These are phyloP conservation scores for Gynostemma pentaphyllum DNA, from an alignment of 306 rosid genomes.

Conservation along the genomic window DNA sequence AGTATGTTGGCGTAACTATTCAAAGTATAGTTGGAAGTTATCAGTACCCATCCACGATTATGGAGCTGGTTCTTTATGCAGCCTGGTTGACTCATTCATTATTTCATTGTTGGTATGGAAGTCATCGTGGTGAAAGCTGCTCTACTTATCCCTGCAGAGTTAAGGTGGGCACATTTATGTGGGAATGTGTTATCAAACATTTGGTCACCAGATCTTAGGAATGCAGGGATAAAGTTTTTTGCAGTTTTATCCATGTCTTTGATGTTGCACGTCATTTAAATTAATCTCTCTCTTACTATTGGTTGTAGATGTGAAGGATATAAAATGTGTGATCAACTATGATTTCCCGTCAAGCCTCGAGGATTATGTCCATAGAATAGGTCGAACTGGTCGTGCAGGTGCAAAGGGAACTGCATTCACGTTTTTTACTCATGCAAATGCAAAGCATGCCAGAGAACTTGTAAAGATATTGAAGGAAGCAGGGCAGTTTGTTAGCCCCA, in stretches of 20 bases:
- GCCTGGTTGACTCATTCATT: slow-evolving; percentile 94
- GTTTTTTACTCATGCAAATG: slow-evolving; percentile 71
- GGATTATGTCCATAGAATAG: slow-evolving; percentile 92
- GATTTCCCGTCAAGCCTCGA: slow-evolving; percentile 94
- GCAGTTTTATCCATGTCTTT: slow-evolving; percentile 48
- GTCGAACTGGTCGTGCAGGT: slow-evolving; percentile 98
- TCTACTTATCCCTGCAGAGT: slow-evolving; percentile 98
- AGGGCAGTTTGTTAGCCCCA: slow-evolving; percentile 61
- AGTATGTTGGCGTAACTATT: slow-evolving; percentile 23
- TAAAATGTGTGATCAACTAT: slow-evolving; percentile 84
- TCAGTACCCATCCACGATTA: slow-evolving; percentile 88
- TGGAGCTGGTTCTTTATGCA: slow-evolving; percentile 83
- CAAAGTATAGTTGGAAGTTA: slow-evolving; percentile 26
- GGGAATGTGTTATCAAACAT: slow-evolving; percentile 86
- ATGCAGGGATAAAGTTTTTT: slow-evolving; percentile 85
- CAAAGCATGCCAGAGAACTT: slow-evolving; percentile 58
- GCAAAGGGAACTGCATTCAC: slow-evolving; percentile 87
- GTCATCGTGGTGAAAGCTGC: slow-evolving; percentile 76
- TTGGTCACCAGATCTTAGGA: slow-evolving; percentile 60
- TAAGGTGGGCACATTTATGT: slow-evolving; percentile 97
- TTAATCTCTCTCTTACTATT: slow-evolving; percentile 9
- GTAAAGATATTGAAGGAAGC: slow-evolving; percentile 77
- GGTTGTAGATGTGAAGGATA: slow-evolving; percentile 90
- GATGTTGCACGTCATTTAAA: background rate
- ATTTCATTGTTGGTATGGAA: slow-evolving; percentile 53